A percentile compares a stretch with the other conserved stretches of the same genome.
Evolutionary conservation across 306 rosid genomes (phyloP).

Genomic region (peach (Prunus persica)): Prunus_persica_NCBIv2 NC_034010.1:1606001-1606500

Average conservation of each 20-base stretch:
- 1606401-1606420: constrained; percentile 62
- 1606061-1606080: background rate
- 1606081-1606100: too few relatives aligned
- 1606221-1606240: background rate
- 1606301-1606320: constrained; percentile 88
- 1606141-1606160: too few relatives aligned
- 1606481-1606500: constrained; percentile 68
- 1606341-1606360: constrained; percentile 83
- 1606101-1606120: too few relatives aligned
- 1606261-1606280: constrained; percentile 82
- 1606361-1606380: constrained; percentile 54
- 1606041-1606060: background rate
- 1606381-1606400: constrained; percentile 83
- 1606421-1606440: constrained; percentile 80
- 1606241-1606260: constrained; percentile 8
- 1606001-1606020: background rate
- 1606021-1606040: background rate
- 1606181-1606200: too few relatives aligned
- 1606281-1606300: constrained; percentile 76
- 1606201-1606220: too few relatives aligned
- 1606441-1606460: constrained; percentile 90
- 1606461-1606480: constrained; percentile 88
- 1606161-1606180: too few relatives aligned
- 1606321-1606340: constrained; percentile 89
- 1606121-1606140: too few relatives aligned